phyloP scores from a whole-genome alignment of 257 asterid genomes.

The Salvia miltiorrhiza region DNA sequence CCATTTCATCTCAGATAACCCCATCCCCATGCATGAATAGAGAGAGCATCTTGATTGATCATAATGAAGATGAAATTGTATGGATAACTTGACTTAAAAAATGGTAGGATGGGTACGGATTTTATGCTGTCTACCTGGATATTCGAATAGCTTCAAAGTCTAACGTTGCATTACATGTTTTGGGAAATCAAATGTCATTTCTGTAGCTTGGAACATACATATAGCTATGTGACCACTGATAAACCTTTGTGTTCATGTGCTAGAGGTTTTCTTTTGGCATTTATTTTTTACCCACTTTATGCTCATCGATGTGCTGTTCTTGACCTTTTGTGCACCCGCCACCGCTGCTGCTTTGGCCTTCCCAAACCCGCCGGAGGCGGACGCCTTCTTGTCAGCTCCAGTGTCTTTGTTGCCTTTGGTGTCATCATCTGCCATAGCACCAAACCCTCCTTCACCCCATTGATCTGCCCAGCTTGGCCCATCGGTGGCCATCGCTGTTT shows the following conservation, averaged over 20 bases:
- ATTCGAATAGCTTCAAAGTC: not conserved
- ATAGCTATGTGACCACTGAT: not conserved
- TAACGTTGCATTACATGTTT: slow-evolving; percentile 7
- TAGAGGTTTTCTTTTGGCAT: slow-evolving; percentile 58
- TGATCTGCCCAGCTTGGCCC: slow-evolving; percentile 97
- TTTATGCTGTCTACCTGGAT: not conserved
- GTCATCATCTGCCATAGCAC: slow-evolving; percentile 51
- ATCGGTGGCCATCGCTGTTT: slow-evolving; percentile 47
- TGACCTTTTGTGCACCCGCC: slow-evolving; percentile 62
- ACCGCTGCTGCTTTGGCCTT: slow-evolving; percentile 62
- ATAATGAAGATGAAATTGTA: not conserved
- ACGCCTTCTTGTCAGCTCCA: slow-evolving; percentile 31
- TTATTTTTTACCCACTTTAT: slow-evolving; percentile 75
- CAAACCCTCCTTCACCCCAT: slow-evolving; percentile 94
- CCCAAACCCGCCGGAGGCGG: slow-evolving; percentile 44
- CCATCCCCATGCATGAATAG: not conserved
- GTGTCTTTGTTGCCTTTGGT: slow-evolving; percentile 33
- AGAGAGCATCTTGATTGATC: not conserved
- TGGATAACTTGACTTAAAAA: not conserved
- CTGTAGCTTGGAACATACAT: slow-evolving; percentile 3
- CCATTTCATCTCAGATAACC: not conserved
- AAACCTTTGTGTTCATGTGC: slow-evolving; percentile 30
- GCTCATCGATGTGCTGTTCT: slow-evolving; percentile 52
- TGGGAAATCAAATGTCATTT: not conserved
- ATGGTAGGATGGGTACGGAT: too few species aligned